Percentiles rank a stretch among this genome's conserved stretches.
phyloP scores from a whole-genome alignment of 2,329 filamentous ascomycete species.

The Rhynchosporium graminicola region DNA sequence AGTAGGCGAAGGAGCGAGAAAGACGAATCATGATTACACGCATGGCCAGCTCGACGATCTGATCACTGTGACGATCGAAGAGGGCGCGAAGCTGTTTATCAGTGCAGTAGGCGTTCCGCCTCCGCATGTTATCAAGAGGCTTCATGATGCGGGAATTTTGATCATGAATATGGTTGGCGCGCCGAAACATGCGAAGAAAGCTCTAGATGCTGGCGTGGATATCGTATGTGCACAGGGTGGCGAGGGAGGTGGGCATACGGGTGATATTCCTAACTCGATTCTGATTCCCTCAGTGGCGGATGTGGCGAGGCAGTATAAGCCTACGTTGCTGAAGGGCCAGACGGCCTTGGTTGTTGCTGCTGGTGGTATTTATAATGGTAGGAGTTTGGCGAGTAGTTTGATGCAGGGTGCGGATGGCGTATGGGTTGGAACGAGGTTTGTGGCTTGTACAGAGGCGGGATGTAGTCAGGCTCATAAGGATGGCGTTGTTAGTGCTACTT shows the following conservation, averaged over 20 bases:
- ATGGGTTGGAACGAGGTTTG: conserved; percentile 94
- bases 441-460: conserved; percentile 78
- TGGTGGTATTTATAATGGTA: conserved; percentile 82
- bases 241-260: conserved; percentile 92
- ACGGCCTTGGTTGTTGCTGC: conserved; percentile 83
- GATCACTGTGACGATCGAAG: conserved; percentile 81
- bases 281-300: conserved; percentile 87
- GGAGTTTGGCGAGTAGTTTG: conserved; percentile 75
- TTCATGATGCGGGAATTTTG: conserved; percentile 78
- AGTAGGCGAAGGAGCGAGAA: conserved; percentile 77
- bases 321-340: conserved; percentile 66
- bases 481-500: conserved; percentile 76
- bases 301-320: conserved; percentile 62
- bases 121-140: conserved; percentile 65
- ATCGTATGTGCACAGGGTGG: conserved; percentile 91
- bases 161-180: conserved; percentile 98
- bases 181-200: conserved; percentile 88
- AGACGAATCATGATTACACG: conserved; percentile 96
- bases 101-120: conserved; percentile 87
- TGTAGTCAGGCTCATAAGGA: conserved; percentile 82
- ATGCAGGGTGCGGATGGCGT: conserved; percentile 88
- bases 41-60: conserved; percentile 84
- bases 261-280: conserved; percentile 82
- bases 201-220: conserved; percentile 82
- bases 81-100: conserved; percentile 84